A percentile compares a stretch with the other conserved stretches of the same genome.
These are phyloP conservation scores for Neobulgaria alba DNA, from an alignment of 2,329 filamentous ascomycete genomes.

Conservation along the genomic window DNA sequence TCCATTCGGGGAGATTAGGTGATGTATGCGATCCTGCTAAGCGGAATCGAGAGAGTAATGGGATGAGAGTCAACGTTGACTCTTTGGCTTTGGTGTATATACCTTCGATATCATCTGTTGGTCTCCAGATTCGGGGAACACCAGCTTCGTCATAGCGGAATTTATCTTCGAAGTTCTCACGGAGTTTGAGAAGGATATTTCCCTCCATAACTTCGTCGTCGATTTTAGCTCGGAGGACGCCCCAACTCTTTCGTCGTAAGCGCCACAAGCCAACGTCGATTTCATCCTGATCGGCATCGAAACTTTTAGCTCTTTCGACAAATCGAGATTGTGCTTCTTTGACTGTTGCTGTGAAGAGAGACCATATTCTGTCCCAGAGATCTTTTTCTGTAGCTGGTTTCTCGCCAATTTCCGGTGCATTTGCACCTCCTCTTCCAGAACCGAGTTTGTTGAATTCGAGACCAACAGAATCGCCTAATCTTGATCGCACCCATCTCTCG, in stretches of 20 bases:
- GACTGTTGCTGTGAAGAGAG: conserved; percentile 72
- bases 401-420: conserved; percentile 69
- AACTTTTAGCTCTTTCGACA: conserved; percentile 80
- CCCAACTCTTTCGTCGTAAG: conserved; percentile 88
- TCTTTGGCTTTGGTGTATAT: conserved; percentile 88
- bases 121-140: conserved; percentile 93
- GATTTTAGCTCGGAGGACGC: conserved; percentile 77
- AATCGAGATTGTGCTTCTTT: conserved; percentile 80
- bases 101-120: conserved; percentile 93
- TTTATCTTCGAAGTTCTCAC: conserved; percentile 98
- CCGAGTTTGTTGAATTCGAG: conserved; percentile 95
- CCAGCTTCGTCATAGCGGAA: conserved; percentile 95
- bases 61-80: conserved; percentile 84
- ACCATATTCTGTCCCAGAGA: conserved; percentile 95
- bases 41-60: conserved; percentile 77
- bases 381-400: conserved; percentile 70
- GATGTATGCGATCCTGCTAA: conserved; percentile 64
- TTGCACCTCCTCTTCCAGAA: conserved; percentile 73
- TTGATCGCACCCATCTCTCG: conserved; percentile 87
- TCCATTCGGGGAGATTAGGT: conserved; percentile 77
- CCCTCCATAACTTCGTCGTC: conserved; percentile 98
- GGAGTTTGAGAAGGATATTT: conserved; percentile 87
- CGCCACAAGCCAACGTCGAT: conserved; percentile 90
- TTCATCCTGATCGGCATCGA: conserved; percentile 85
- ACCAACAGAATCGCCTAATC: conserved; percentile 78